Percentiles rank a stretch among this genome's conserved stretches.
Conservation (phyloP, 768 basidiomycete genomes). For the Polyporus arcularius region DNA sequence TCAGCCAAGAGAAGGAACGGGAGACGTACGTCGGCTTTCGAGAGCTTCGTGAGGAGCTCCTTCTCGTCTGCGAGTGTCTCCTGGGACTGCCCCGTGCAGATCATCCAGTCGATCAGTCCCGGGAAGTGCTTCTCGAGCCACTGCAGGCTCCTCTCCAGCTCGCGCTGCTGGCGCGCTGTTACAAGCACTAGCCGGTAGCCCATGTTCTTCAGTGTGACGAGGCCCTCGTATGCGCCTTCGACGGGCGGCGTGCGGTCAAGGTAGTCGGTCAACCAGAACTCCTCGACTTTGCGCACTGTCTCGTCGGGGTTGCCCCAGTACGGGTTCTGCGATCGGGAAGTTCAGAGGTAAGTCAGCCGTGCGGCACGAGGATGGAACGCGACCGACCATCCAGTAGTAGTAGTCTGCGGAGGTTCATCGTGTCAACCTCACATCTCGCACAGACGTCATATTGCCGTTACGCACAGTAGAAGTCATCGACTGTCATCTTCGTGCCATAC, state of each 20-base stretch:
- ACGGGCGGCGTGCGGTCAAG: constrained; percentile 53
- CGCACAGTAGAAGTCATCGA: constrained; percentile 64
- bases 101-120: constrained; percentile 58
- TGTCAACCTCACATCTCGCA: not conserved
- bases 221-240: constrained; percentile 60
- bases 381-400: constrained; percentile 70
- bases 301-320: constrained; percentile 64
- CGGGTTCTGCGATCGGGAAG: constrained; percentile 37
- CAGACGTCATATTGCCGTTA: not conserved
- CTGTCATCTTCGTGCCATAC: constrained; percentile 57
- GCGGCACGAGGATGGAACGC: not conserved
- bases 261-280: constrained; percentile 55
- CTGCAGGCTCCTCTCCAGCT: constrained; percentile 58
- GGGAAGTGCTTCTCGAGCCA: constrained; percentile 72
- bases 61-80: constrained; percentile 46
- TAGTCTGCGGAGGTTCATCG: constrained; percentile 46
- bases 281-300: constrained; percentile 58
- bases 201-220: constrained; percentile 54
- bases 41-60: constrained; percentile 56
- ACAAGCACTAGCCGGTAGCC: constrained; percentile 74
- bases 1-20: not conserved
- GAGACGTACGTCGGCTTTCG: constrained; percentile 63
- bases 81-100: constrained; percentile 77
- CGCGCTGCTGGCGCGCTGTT: constrained; percentile 64
- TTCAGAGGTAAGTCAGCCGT: not conserved